Evolutionary conservation across 2,329 filamentous ascomycete genomes (phyloP).

Genomic region (Cyphellophora europaea): DNA sequence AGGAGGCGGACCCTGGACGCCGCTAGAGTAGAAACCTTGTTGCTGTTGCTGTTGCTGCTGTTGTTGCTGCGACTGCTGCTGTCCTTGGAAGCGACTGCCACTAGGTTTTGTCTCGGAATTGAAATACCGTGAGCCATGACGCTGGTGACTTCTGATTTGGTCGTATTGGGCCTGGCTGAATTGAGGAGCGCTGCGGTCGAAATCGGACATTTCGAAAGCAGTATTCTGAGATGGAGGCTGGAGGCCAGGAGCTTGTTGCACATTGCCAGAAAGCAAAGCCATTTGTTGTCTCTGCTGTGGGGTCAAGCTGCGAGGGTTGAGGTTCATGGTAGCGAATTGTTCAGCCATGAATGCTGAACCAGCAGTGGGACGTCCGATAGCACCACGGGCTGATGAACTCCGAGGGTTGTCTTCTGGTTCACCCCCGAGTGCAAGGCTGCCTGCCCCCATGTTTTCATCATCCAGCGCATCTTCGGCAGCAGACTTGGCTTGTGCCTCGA

Average conservation of each 20-base stretch:
- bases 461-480: constrained; percentile 31
- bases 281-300: constrained; percentile 70
- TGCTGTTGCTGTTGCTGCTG: constrained; percentile 12
- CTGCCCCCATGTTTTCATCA: constrained; percentile 72
- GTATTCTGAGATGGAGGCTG: constrained; percentile 23
- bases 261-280: constrained; percentile 52
- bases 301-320: constrained; percentile 64
- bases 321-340: constrained; percentile 46
- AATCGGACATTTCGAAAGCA: constrained; percentile 25
- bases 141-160: constrained; percentile 57
- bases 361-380: constrained; percentile 64
- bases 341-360: constrained; percentile 31
- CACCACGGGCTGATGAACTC: constrained; percentile 36
- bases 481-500: constrained; percentile 33
- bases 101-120: constrained; percentile 56
- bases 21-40: constrained; percentile 67
- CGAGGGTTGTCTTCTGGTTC: constrained; percentile 69
- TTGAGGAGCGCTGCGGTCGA: constrained; percentile 43
- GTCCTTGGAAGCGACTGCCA: constrained; percentile 29
- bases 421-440: constrained; percentile 80
- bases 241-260: constrained; percentile 52
- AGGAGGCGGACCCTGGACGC: constrained; percentile 86
- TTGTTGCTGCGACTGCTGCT: constrained; percentile 17
- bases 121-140: constrained; percentile 75
- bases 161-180: constrained; percentile 55